These are phyloP conservation scores for Cichorium intybus DNA, from an alignment of 140 eudicot species.

Conservation along the genomic window DNA sequence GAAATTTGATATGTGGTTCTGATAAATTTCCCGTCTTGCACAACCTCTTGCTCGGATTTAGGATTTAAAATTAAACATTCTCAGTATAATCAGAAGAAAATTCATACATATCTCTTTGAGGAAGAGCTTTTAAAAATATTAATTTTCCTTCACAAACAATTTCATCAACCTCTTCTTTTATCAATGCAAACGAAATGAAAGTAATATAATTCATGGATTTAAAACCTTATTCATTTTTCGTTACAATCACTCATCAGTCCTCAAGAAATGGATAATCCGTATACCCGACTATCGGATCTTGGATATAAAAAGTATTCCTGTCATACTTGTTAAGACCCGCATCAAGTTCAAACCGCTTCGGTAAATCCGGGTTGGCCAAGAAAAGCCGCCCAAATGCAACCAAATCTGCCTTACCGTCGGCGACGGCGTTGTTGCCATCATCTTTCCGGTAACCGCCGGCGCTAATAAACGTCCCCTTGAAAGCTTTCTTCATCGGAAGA, in stretches of 20 bases:
- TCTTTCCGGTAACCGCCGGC: constrained; percentile 40
- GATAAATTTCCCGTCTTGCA: too few relatives aligned
- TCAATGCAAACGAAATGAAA: too few relatives aligned
- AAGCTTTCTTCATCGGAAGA: constrained; percentile 41
- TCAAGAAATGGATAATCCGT: constrained; percentile 59
- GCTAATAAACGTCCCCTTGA: constrained; percentile 46
- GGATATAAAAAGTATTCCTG: constrained; percentile 40
- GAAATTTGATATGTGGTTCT: too few relatives aligned
- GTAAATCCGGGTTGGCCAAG: constrained; percentile 60
- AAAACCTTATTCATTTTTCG: neutral
- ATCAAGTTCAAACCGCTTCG: constrained; percentile 44
- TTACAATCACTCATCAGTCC: neutral
- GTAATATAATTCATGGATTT: too few relatives aligned
- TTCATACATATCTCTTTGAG: too few relatives aligned
- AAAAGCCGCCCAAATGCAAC: constrained; percentile 50
- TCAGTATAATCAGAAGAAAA: too few relatives aligned
- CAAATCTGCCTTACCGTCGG: constrained; percentile 33
- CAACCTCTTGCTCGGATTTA: too few relatives aligned
- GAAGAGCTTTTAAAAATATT: too few relatives aligned
- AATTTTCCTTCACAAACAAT: too few relatives aligned
- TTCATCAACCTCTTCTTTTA: too few relatives aligned
- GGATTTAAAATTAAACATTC: too few relatives aligned
- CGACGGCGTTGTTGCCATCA: constrained; percentile 38
- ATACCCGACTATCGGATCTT: constrained; percentile 50
- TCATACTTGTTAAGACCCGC: constrained; percentile 41